Base-by-base conservation (phyloP, 2,329 filamentous ascomycete species). In the Phyllosticta capitalensis region DNA sequence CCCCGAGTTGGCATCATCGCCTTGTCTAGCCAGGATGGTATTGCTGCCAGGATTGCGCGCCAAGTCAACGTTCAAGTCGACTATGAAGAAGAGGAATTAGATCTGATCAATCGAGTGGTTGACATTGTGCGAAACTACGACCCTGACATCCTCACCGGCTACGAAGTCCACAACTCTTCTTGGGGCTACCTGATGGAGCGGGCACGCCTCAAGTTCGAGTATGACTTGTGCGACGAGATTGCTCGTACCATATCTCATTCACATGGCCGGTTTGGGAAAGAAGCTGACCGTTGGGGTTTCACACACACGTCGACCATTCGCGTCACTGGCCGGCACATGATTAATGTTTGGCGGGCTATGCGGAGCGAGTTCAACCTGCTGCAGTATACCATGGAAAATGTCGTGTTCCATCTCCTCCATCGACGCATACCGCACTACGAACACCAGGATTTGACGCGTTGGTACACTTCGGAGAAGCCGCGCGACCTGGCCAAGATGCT, bases 271-370 rank as follows among this genome's bases (percentile, higher is more conserved):
- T 92, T 92, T 67, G 90, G 90, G 20, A 95, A 90, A 71, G 89
- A 95, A 22, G 85, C 84, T 55, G 92, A 96, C 71, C 82, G 84
- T 64, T 97, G 92, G 92, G 92, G 92, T 0, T 96, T 95, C 76
- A 94, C 90, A 63, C 91, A 92, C 58, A 95, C 92, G 0, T 96
- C 91, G 1, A 92, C 90, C 2, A 91, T 97, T 65, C 85, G 86
- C 60, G 83, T 99, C n/a, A 96, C 92, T 0, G 94, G 94, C 5
- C 83, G 94, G 62, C 92, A 97, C 69, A 90, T 95, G 80, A 92
- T 99, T 76, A 97, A 97, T 66, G 88, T 97, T 52, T 97, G 94
- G 91, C 83, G 92, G 66, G 91, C 92, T 0, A 96, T 99, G 92
- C 83, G 90, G 61, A 84, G 87, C n/a, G 92, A 96, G 73, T 75